A percentile compares a stretch with the other conserved stretches of the same genome.
Evolutionary conservation across 106 monocot genomes (phyloP).

Genomic region (Dioscorea dumetorum): DNA sequence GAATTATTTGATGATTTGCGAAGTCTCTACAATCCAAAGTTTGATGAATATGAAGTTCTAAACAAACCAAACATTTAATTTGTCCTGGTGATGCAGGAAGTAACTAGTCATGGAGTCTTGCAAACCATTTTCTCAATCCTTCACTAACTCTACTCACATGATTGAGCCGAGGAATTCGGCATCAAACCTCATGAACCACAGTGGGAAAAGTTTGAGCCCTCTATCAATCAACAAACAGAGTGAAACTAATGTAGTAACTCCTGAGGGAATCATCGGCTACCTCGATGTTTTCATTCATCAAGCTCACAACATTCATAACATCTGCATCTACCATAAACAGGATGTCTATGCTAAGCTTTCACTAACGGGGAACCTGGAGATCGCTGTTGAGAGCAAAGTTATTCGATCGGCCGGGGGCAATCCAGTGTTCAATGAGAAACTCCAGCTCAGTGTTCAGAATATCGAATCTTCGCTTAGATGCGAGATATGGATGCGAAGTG

Average conservation of each 20-base stretch:
- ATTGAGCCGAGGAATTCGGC: too few relatives aligned
- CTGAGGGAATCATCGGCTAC: constrained; percentile 18
- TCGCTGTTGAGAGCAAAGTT: constrained; percentile 33
- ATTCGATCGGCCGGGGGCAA: constrained; percentile 63
- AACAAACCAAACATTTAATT: too few relatives aligned
- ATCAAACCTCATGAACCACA: too few relatives aligned
- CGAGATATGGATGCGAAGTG: constrained; percentile 86
- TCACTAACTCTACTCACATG: too few relatives aligned
- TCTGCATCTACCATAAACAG: constrained; percentile 90
- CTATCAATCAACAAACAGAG: too few relatives aligned
- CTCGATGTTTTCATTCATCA: constrained; percentile 64
- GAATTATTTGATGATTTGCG: too few relatives aligned
- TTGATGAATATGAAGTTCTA: too few relatives aligned
- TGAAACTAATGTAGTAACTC: not conserved
- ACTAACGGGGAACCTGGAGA: constrained; percentile 46
- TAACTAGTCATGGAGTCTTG: too few relatives aligned
- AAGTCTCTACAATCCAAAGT: too few relatives aligned
- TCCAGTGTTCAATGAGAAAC: constrained; percentile 64
- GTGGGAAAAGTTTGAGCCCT: too few relatives aligned
- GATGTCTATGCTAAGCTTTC: constrained; percentile 82
- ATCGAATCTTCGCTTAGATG: constrained; percentile 49
- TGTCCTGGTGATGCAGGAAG: too few relatives aligned
- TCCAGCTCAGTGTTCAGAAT: constrained; percentile 29
- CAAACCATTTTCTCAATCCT: too few relatives aligned
- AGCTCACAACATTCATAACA: constrained; percentile 79